These are phyloP conservation scores for Kodamaea arcana DNA, from an alignment of 1,139 yeast genomes.

Conservation along the genomic window DNA sequence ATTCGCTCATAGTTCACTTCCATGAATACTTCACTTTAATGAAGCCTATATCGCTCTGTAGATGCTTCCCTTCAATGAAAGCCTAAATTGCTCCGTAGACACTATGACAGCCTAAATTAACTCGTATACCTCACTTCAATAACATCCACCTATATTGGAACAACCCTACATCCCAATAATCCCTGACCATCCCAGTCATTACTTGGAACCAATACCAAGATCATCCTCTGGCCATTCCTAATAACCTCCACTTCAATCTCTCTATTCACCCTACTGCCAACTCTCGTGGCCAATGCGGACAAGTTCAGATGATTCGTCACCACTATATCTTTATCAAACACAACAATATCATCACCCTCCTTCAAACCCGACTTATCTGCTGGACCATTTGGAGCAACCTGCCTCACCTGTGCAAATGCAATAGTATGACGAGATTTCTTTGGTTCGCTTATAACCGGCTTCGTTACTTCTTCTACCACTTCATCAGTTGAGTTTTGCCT, in stretches of 20 bases:
- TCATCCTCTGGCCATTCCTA: constrained; percentile 23
- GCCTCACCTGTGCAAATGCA: constrained; percentile 58
- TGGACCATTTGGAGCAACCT: constrained; percentile 48
- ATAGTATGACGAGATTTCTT: constrained; percentile 12
- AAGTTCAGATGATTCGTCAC: constrained; percentile 51
- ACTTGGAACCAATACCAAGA: constrained; percentile 46
- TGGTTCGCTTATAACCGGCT: not conserved
- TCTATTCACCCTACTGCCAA: constrained; percentile 21
- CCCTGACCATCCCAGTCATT: constrained; percentile 69
- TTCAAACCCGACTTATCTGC: constrained; percentile 39
- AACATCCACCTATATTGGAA: constrained; percentile 32
- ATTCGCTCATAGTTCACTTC: too few relatives aligned
- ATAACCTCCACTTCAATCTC: constrained; percentile 32
- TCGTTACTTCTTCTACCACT: constrained; percentile 1
- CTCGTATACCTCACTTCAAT: too few relatives aligned
- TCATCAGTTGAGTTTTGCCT: constrained; percentile 3
- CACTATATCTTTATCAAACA: constrained; percentile 48
- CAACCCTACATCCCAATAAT: constrained; percentile 64
- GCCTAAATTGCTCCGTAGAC: too few relatives aligned
- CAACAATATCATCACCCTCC: constrained; percentile 46
- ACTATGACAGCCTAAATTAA: too few relatives aligned
- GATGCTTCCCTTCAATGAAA: too few relatives aligned
- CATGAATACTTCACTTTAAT: too few relatives aligned
- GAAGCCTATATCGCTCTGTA: too few relatives aligned
- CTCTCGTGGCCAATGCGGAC: constrained; percentile 32